Conservation (phyloP, 1,284 basidiomycete species). For the Quambalaria eucalypti region DNA sequence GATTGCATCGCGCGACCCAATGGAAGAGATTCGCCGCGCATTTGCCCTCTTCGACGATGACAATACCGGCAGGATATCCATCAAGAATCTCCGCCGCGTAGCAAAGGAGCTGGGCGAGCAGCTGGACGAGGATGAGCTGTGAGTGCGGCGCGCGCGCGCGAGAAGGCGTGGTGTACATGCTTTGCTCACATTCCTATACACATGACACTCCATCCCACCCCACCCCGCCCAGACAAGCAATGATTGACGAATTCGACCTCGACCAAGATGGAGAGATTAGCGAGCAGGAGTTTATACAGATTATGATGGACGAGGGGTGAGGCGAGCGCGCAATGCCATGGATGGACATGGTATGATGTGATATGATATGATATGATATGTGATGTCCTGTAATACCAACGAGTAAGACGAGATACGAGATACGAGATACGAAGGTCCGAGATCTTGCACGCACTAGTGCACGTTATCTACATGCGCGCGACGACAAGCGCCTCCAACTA, state of each 20-base stretch:
- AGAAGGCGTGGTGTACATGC: neutral
- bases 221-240: slow-evolving; percentile 67
- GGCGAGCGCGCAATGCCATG: too few relatives aligned
- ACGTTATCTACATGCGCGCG: too few relatives aligned
- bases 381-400: too few relatives aligned
- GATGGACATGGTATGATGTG: too few relatives aligned
- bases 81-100: slow-evolving; percentile 82
- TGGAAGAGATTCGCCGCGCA: slow-evolving; percentile 89
- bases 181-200: too few relatives aligned
- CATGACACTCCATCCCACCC: too few relatives aligned
- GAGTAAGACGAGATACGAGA: too few relatives aligned
- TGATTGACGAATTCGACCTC: slow-evolving; percentile 99
- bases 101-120: slow-evolving; percentile 95
- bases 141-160: slow-evolving; percentile 48
- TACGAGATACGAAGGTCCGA: too few relatives aligned
- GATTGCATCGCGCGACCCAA: slow-evolving; percentile 84
- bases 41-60: slow-evolving; percentile 97
- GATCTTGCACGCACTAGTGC: too few relatives aligned
- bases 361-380: too few relatives aligned
- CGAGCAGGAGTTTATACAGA: slow-evolving; percentile 84
- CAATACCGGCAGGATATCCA: slow-evolving; percentile 82
- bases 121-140: slow-evolving; percentile 94
- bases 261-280: slow-evolving; percentile 97
- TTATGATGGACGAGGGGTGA: slow-evolving; percentile 79
- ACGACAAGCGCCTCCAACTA: too few relatives aligned